Evolutionary conservation across 805 yeast genomes (phyloP).

Genomic region (Jamesozyma gamospora): DNA sequence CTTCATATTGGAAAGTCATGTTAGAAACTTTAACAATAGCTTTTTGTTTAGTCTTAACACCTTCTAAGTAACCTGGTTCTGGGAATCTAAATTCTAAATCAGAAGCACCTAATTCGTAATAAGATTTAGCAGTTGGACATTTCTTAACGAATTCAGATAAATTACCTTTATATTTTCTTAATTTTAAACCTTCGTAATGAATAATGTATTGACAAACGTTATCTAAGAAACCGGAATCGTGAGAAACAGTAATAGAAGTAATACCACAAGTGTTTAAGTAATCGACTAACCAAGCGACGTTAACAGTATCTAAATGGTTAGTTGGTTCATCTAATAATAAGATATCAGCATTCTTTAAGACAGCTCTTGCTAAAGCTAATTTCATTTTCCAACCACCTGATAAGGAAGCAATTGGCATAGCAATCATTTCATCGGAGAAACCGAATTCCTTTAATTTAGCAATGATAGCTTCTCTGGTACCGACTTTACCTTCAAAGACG

Average conservation of each 20-base stretch:
- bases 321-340: slow-evolving; percentile 98
- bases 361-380: slow-evolving; percentile 98
- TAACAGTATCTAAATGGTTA: slow-evolving; percentile 98
- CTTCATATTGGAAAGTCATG: slow-evolving; percentile 99
- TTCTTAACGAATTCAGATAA: slow-evolving; percentile 96
- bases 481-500: slow-evolving; percentile 68
- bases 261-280: slow-evolving; percentile 98
- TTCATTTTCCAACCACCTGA: slow-evolving; percentile 99
- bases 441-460: slow-evolving; percentile 80
- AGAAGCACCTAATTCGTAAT: slow-evolving; percentile 98
- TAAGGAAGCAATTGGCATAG: slow-evolving; percentile 88
- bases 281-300: slow-evolving; percentile 99
- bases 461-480: slow-evolving; percentile 61
- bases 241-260: slow-evolving; percentile 97
- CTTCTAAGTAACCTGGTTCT: slow-evolving; percentile 99
- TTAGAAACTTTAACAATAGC: slow-evolving; percentile 96
- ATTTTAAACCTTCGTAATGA: slow-evolving; percentile 99
- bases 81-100: slow-evolving; percentile 96
- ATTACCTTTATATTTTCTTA: slow-evolving; percentile 99
- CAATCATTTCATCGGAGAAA: slow-evolving; percentile 88
- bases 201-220: slow-evolving; percentile 95
- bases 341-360: slow-evolving; percentile 95
- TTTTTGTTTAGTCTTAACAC: slow-evolving; percentile 99
- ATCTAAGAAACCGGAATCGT: slow-evolving; percentile 99
- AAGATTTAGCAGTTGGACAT: slow-evolving; percentile 97